phyloP scores from a whole-genome alignment of 176 grass and related monocot species.

The Phyllostachys edulis region DNA sequence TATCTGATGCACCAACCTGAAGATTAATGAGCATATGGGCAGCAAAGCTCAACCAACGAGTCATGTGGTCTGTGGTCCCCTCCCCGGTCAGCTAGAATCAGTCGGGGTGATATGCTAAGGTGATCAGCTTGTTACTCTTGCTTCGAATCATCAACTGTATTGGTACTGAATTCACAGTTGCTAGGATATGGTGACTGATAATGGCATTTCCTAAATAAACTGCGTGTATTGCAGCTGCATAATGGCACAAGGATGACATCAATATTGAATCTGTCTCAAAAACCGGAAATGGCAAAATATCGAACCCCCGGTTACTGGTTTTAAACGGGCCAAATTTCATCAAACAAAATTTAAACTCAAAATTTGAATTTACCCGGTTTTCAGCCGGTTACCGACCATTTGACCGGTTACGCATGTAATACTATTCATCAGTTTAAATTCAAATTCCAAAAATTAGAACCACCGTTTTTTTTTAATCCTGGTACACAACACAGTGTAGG shows the following conservation, averaged over 20 bases:
- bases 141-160: neutral
- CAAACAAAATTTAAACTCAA: too few species aligned
- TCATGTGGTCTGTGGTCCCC: too few species aligned
- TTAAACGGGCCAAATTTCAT: too few species aligned
- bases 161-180: neutral
- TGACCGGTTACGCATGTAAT: too few species aligned
- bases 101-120: slow-evolving; percentile 13
- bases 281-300: too few species aligned
- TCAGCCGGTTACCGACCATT: too few species aligned
- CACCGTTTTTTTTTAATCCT: too few species aligned
- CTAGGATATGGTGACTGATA: neutral
- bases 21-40: neutral
- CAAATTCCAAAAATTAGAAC: too few species aligned
- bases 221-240: neutral
- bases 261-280: neutral
- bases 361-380: too few species aligned
- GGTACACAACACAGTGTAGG: neutral
- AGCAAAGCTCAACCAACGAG: neutral
- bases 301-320: too few species aligned
- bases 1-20: slow-evolving; percentile 1
- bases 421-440: too few species aligned
- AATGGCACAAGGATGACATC: neutral
- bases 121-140: neutral
- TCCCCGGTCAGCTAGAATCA: neutral
- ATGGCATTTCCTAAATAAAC: neutral